phyloP scores from a whole-genome alignment of 2,329 filamentous ascomycete genomes.

The Cladorrhinum sp. region DNA sequence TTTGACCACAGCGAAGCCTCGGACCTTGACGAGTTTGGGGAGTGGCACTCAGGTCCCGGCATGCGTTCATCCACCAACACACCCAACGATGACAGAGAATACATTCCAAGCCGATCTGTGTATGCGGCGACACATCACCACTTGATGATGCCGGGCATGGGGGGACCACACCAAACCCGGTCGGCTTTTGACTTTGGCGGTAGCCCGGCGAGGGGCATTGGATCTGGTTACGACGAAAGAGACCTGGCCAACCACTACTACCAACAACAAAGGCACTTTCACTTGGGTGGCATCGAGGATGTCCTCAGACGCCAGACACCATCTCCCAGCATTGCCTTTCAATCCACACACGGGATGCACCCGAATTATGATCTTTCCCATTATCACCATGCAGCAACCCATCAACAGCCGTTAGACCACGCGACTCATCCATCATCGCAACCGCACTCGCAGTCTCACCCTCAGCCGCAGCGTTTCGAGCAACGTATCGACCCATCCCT shows the following conservation, averaged over 20 bases:
- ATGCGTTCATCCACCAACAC: conserved; percentile 32
- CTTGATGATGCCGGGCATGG: conserved; percentile 16
- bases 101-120: conserved; percentile 25
- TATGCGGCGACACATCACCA: conserved; percentile 20
- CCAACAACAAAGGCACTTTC: conserved; percentile 30
- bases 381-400: neutral
- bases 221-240: conserved; percentile 36
- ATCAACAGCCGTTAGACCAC: neutral
- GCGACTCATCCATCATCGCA: neutral
- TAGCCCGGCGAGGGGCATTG: conserved; percentile 33
- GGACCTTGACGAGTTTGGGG: conserved; percentile 46
- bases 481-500: conserved; percentile 33
- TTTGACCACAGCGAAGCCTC: conserved; percentile 42
- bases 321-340: conserved; percentile 32
- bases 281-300: conserved; percentile 30
- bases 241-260: conserved; percentile 37
- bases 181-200: conserved; percentile 37
- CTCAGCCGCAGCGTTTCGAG: conserved; percentile 19
- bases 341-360: conserved; percentile 16
- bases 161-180: conserved; percentile 25
- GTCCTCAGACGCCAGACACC: conserved; percentile 35
- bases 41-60: conserved; percentile 33
- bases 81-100: conserved; percentile 34
- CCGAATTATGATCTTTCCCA: conserved; percentile 17
- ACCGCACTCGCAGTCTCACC: conserved; percentile 7